These are phyloP conservation scores for Dipodascus albidus DNA, from an alignment of 805 yeast genomes.

Conservation along the genomic window DNA sequence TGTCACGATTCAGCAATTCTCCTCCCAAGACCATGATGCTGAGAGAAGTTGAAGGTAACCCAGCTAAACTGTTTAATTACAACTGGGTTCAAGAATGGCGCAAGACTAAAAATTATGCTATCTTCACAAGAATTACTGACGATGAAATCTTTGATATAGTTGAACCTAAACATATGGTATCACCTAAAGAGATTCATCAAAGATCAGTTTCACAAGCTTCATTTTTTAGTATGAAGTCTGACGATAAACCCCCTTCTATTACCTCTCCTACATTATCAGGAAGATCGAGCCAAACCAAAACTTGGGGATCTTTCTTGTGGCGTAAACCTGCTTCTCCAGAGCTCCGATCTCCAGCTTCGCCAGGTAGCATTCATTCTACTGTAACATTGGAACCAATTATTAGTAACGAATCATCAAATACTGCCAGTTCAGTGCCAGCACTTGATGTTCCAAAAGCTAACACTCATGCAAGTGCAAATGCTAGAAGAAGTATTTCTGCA, in stretches of 20 bases:
- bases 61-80: conserved; percentile 32
- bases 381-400: not conserved
- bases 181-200: not conserved
- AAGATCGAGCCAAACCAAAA: not conserved
- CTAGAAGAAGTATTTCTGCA: not conserved
- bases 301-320: not conserved
- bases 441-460: not conserved
- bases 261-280: not conserved
- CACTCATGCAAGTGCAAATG: not conserved
- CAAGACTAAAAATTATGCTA: conserved; percentile 39
- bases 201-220: not conserved
- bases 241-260: not conserved
- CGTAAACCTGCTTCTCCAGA: not conserved
- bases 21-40: conserved; percentile 26
- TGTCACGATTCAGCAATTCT: conserved; percentile 27
- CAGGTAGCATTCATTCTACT: not conserved
- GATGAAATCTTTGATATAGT: conserved; percentile 58
- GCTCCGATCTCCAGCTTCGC: not conserved
- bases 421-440: not conserved
- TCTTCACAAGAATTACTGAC: conserved; percentile 49
- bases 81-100: conserved; percentile 44
- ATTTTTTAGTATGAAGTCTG: not conserved
- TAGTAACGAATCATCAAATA: not conserved
- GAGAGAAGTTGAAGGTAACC: conserved; percentile 24
- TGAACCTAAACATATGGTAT: conserved; percentile 33